Evolutionary conservation across 495 filamentous ascomycete genomes (phyloP).

Genomic region (Neurospora hispaniola): DNA sequence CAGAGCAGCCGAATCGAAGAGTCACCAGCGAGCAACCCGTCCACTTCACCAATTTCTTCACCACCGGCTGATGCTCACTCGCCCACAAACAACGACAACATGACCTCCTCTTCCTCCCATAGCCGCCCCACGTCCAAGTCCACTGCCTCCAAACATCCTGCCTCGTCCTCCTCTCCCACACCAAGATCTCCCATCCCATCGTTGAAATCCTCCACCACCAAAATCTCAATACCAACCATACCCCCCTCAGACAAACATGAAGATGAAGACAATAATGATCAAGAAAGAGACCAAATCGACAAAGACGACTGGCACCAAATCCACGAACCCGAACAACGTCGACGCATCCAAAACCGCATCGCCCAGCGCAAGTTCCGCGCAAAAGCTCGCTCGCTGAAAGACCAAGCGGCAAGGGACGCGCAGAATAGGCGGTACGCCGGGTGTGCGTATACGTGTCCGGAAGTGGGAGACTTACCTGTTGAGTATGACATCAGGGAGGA

Average conservation of each 20-base stretch:
- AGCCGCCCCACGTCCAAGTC: neutral
- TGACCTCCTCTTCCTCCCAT: neutral
- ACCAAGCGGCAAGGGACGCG: constrained; percentile 44
- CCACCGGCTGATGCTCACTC: neutral
- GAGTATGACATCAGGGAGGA: constrained; percentile 18
- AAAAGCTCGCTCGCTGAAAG: constrained; percentile 46
- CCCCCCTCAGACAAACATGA: neutral
- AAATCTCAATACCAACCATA: neutral
- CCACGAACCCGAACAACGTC: constrained; percentile 46
- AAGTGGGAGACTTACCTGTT: constrained; percentile 33
- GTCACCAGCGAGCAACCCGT: neutral
- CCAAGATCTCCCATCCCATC: neutral
- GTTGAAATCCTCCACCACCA: neutral
- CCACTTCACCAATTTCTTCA: neutral
- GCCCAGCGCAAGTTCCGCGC: constrained; percentile 54
- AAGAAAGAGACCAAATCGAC: constrained; percentile 1
- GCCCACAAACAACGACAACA: neutral
- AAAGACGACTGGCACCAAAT: constrained; percentile 50
- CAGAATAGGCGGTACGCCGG: constrained; percentile 46
- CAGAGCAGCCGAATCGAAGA: neutral
- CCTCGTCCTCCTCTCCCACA: neutral
- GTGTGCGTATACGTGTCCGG: constrained; percentile 43
- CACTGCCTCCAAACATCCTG: neutral
- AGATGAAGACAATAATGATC: neutral
- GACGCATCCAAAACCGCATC: constrained; percentile 51